These are phyloP conservation scores for Wickerhamiella lipophila DNA, from an alignment of 805 yeast species.

Conservation along the genomic window DNA sequence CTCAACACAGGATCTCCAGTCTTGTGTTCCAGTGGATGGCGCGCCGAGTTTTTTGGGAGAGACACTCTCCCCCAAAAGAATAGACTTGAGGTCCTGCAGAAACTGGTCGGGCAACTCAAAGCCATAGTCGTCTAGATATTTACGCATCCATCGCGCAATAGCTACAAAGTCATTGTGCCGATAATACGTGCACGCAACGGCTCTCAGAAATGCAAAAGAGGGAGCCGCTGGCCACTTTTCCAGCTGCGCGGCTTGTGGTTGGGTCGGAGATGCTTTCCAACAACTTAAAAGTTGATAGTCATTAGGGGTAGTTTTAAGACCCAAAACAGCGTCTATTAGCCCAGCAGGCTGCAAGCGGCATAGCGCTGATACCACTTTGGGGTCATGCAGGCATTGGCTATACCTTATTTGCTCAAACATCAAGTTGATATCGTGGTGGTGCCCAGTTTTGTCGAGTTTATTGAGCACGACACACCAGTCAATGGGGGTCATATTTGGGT, in stretches of 20 bases:
- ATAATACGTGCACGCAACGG: not conserved
- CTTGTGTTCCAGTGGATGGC: not conserved
- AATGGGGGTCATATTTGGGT: not conserved
- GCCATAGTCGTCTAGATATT: not conserved
- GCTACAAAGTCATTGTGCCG: not conserved
- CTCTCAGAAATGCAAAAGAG: not conserved
- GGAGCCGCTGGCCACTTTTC: not conserved
- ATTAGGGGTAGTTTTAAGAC: not conserved
- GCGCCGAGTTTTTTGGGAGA: not conserved
- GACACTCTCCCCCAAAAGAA: not conserved
- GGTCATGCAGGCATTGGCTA: not conserved
- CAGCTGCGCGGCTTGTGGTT: not conserved
- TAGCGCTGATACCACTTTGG: not conserved
- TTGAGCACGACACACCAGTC: not conserved
- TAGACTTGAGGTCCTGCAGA: not conserved
- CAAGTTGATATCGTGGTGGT: not conserved
- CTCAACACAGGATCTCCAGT: not conserved
- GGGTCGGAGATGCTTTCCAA: not conserved
- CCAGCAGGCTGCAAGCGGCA: not conserved
- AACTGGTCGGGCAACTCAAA: not conserved
- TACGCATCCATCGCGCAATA: not conserved
- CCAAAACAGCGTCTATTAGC: not conserved
- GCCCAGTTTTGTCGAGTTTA: not conserved
- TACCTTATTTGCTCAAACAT: slow-evolving; percentile 4
- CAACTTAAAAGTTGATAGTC: not conserved